A percentile compares a stretch with the other conserved stretches of the same genome.
Evolutionary conservation across 2,329 filamentous ascomycete species (phyloP).

Genomic region (Lojkania enalia): DNA sequence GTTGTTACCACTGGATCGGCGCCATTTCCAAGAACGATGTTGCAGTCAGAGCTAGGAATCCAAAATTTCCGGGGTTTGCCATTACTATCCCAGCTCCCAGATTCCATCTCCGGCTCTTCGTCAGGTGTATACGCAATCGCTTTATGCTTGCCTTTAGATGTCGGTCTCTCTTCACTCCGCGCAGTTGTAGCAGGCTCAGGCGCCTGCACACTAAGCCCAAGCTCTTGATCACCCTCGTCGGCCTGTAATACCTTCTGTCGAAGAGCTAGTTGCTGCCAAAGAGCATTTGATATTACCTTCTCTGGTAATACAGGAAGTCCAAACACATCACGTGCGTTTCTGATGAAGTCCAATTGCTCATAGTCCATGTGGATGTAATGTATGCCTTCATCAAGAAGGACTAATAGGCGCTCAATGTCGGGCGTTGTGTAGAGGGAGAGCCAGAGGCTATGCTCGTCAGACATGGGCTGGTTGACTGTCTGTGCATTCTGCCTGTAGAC

Average conservation of each 20-base stretch:
- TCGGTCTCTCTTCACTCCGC: constrained; percentile 21
- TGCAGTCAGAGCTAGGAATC: constrained; percentile 60
- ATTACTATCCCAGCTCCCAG: constrained; percentile 58
- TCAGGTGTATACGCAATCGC: constrained; percentile 17
- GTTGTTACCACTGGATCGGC: constrained; percentile 57
- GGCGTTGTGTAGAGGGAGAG: constrained; percentile 56
- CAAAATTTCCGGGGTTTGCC: constrained; percentile 60
- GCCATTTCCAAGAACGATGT: constrained; percentile 59
- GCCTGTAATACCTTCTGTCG: constrained; percentile 60
- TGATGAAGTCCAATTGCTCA: constrained; percentile 61
- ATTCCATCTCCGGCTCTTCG: constrained; percentile 41
- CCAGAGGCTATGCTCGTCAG: constrained; percentile 54
- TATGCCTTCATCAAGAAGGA: constrained; percentile 61
- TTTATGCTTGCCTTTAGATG: constrained; percentile 52
- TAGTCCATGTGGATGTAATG: constrained; percentile 64
- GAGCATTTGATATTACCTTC: constrained; percentile 57
- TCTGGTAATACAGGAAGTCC: constrained; percentile 60
- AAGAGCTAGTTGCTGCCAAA: constrained; percentile 62
- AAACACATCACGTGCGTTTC: constrained; percentile 55
- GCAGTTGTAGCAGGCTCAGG: constrained; percentile 37
- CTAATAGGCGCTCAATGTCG: constrained; percentile 59
- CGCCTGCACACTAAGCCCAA: constrained; percentile 53
- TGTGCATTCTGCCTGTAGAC: constrained; percentile 54
- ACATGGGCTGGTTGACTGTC: constrained; percentile 39
- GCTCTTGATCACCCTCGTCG: constrained; percentile 54